Evolutionary conservation across 169 alveolate genomes (phyloP), one percentile per base, ranked within the genome.

Genomic region (Amoebophrya sp.): DNA sequence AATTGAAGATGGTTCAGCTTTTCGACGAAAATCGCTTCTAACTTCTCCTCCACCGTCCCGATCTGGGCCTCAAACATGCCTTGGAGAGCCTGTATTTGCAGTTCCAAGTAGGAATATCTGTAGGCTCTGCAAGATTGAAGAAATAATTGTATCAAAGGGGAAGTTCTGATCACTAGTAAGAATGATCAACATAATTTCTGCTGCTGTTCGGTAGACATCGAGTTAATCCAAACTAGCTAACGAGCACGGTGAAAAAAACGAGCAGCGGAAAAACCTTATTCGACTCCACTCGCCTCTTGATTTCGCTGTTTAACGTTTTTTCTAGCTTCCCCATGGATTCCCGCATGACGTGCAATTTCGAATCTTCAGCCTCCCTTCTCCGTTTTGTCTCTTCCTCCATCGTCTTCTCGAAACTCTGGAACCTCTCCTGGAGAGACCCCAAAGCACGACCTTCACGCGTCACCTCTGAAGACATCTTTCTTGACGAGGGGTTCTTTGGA

Each of bases 211-310:
- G 29, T 47, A 47, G 6, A 12, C 65, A 47, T 47, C 18, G 29
- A 47, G 65, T 12, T 18, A 47, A 12, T 47, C n/a, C n/a, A n/a
- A n/a, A n/a, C n/a, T n/a, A n/a, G n/a, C n/a, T n/a, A n/a, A n/a
- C n/a, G n/a, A n/a, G n/a, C n/a, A n/a, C n/a, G n/a, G n/a, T n/a
- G n/a, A n/a, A 18, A 47, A 18, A 47, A 12, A 18, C 65, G 18
- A 47, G 18, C 65, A 47, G 65, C 29, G 6, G 65, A 12, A 18
- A 47, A 47, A 47, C 65, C 55, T 93, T 93, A 78, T 92, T 93
- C 34, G 95, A 93, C 89, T 93, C 95, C 10, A 93, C 95, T 0
- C 95, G 54, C 40, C 94, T 78, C 40, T 93, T 93, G 78, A 93
- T 92, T 36, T 93, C 95, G 26, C 94, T 90, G 39, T 92, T 92